Base-by-base conservation (phyloP, 768 basidiomycete genomes). In the Dacryopinax spathularia region DNA sequence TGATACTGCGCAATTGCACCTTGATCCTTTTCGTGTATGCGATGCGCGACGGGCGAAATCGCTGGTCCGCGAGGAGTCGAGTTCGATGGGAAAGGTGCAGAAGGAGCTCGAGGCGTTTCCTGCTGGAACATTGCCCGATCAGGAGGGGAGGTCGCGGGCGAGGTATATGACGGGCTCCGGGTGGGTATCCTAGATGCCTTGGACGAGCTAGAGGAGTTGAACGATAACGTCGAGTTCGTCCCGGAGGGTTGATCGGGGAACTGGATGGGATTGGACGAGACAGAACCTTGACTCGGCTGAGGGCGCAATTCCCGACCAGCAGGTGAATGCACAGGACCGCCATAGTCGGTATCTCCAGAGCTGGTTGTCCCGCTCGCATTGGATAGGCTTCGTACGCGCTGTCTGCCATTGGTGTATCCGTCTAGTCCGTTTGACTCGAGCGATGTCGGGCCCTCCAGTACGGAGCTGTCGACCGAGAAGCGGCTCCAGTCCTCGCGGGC, bases 1-100 rank as follows among this genome's bases (percentile, higher is more conserved):
- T 56, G 48, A 71, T 90, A 92, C 69, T 90, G 88, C 72, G 90
- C 89, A 79, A 88, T 89, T 35, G 90, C 91, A 71, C 87, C 87
- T 20, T 89, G 89, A 71, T 92, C 90, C 64, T 84, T 80, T 74
- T 90, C 87, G 68, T 85, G 82, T 79, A 92, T 85, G 34, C 89
- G 86, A 68, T 77, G 86, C 31, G 85, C 87, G 64, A 92, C 81
- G 1, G 89, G 90, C 2, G 90, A 88, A 62, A 91, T 72, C 25
- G 82, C 82, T 41, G 80, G 36, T 15, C 61, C 59, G 9, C 60
- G 56, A 33, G 63, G 37, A 3, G 62, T 63, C 9, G 65, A 60
- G n/a, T 35, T 60, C 15, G 63, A 64, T 10, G 63, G 48, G 34
- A 60, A 35, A 6, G 62, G 29, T 16, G 44, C 48, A 9, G 34